These are phyloP conservation scores for Gnomoniopsis sp. DNA, from an alignment of 2,329 filamentous ascomycete species.

Conservation along the genomic window DNA sequence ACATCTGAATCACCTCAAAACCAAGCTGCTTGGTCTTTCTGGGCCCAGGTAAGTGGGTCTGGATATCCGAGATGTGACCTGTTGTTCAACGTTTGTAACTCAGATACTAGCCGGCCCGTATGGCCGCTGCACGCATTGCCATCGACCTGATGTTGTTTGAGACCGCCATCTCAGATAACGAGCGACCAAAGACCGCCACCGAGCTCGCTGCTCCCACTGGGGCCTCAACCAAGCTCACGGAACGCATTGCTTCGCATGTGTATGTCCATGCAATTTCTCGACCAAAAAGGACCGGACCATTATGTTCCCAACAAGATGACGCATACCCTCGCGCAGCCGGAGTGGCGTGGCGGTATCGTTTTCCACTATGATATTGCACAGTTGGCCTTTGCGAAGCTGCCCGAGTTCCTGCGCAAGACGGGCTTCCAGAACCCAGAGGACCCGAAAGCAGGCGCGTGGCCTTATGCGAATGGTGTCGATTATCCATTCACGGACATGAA, in stretches of 20 bases:
- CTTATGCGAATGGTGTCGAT: too few relatives aligned
- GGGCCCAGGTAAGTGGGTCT: too few relatives aligned
- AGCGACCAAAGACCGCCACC: neutral
- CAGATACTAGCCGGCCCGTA: slow-evolving; percentile 20
- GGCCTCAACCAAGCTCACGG: neutral
- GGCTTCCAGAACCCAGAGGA: neutral
- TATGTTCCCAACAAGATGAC: neutral
- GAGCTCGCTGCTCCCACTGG: neutral
- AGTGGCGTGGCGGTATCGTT: neutral
- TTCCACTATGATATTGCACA: neutral
- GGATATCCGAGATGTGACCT: too few relatives aligned
- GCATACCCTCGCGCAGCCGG: neutral
- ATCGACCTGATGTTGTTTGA: neutral
- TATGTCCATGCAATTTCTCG: neutral
- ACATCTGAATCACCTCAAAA: too few relatives aligned
- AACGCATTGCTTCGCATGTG: neutral
- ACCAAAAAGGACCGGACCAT: neutral
- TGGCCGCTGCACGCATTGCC: neutral
- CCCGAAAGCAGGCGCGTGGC: too few relatives aligned
- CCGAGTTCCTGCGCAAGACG: neutral
- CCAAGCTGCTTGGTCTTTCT: too few relatives aligned
- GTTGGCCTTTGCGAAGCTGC: neutral
- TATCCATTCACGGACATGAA: neutral
- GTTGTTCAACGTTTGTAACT: too few relatives aligned
- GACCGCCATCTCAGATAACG: neutral